These are phyloP conservation scores for Rubus parviflorus DNA, from an alignment of 306 rosid species.

Conservation along the genomic window DNA sequence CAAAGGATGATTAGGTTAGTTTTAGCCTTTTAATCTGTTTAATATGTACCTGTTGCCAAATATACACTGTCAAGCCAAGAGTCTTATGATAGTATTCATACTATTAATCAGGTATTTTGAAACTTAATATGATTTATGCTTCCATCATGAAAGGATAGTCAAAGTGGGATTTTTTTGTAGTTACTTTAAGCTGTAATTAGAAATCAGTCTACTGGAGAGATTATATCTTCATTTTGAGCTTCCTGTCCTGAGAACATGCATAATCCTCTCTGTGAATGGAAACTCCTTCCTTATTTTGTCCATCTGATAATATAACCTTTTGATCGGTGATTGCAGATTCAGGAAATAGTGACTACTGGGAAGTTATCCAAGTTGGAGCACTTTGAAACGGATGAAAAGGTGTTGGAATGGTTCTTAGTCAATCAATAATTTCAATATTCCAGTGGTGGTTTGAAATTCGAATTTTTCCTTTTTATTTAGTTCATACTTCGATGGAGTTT, in stretches of 20 bases:
- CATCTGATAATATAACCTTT: slow-evolving; percentile 26
- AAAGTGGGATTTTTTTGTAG: background rate
- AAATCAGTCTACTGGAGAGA: background rate
- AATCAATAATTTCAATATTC: background rate
- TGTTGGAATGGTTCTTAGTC: slow-evolving; percentile 35
- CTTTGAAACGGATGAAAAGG: slow-evolving; percentile 91
- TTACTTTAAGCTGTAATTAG: background rate
- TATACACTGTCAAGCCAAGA: background rate
- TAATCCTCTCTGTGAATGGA: background rate
- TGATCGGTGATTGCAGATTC: slow-evolving; percentile 61
- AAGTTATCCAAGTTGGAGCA: slow-evolving; percentile 85
- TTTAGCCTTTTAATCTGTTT: background rate
- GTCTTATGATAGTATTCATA: background rate
- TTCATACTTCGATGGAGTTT: background rate
- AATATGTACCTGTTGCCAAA: background rate
- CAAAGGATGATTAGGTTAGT: background rate
- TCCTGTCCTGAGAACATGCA: background rate
- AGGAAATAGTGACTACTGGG: slow-evolving; percentile 87
- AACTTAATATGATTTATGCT: background rate
- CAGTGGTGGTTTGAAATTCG: background rate
- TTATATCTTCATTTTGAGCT: background rate
- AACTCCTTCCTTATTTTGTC: slow-evolving; percentile 8
- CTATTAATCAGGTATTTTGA: background rate
- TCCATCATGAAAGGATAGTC: slow-evolving; percentile 3
- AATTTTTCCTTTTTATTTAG: background rate